Evolutionary conservation across 495 filamentous ascomycete genomes (phyloP).

Genomic region (Talaromyces ruber): DNA sequence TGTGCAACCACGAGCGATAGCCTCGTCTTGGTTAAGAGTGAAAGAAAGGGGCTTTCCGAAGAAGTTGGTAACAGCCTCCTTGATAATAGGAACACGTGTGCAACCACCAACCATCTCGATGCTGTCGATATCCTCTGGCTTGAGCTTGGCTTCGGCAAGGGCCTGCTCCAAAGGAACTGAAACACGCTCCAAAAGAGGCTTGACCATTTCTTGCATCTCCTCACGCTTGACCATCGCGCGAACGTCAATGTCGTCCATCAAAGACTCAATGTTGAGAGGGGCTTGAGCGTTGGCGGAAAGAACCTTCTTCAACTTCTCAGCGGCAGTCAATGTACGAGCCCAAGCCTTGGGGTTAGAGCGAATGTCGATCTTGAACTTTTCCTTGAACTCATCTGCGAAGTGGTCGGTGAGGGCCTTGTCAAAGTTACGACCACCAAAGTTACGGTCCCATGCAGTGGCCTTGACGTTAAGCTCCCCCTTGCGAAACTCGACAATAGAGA

Average conservation of each 20-base stretch:
- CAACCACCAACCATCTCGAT: constrained; percentile 93
- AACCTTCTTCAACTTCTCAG: constrained; percentile 98
- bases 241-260: constrained; percentile 97
- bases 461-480: constrained; percentile 96
- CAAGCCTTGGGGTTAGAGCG: constrained; percentile 79
- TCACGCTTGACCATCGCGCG: constrained; percentile 83
- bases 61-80: constrained; percentile 81
- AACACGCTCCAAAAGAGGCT: constrained; percentile 71
- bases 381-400: constrained; percentile 89
- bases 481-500: constrained; percentile 88
- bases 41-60: constrained; percentile 90
- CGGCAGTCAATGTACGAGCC: constrained; percentile 74
- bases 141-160: constrained; percentile 83
- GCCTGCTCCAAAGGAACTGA: constrained; percentile 77
- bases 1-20: constrained; percentile 89
- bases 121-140: constrained; percentile 81
- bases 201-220: constrained; percentile 83
- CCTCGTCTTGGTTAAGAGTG: constrained; percentile 98
- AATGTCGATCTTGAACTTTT: constrained; percentile 89
- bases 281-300: constrained; percentile 90
- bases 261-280: constrained; percentile 94
- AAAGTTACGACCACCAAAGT: constrained; percentile 97
- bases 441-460: constrained; percentile 86
- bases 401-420: constrained; percentile 92
- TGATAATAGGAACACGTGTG: constrained; percentile 89